A percentile compares a stretch with the other conserved stretches of the same genome.
Evolutionary conservation across 805 yeast species (phyloP).

Genomic region (Candida chauliodis): DNA sequence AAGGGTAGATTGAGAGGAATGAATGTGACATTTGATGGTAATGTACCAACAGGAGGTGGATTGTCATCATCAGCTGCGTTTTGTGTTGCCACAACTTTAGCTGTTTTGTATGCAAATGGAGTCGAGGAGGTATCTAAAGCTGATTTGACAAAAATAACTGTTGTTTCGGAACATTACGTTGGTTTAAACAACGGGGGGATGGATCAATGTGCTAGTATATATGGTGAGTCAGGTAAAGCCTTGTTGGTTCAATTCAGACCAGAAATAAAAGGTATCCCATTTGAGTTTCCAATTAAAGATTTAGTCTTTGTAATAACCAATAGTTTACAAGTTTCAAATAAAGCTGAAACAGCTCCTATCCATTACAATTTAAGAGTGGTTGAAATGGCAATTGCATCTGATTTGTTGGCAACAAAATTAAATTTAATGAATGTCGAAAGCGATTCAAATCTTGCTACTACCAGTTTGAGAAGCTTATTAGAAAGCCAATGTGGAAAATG

Average conservation of each 20-base stretch:
- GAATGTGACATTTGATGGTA: slow-evolving; percentile 54
- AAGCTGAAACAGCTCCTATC: slow-evolving; percentile 65
- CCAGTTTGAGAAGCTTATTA: slow-evolving; percentile 63
- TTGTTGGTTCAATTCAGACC: slow-evolving; percentile 62
- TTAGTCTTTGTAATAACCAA: slow-evolving; percentile 61
- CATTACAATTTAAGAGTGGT: slow-evolving; percentile 71
- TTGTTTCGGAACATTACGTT: slow-evolving; percentile 63
- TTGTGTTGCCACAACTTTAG: slow-evolving; percentile 60
- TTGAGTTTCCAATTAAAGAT: slow-evolving; percentile 48
- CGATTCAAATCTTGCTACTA: slow-evolving; percentile 52
- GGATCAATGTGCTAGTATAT: slow-evolving; percentile 73
- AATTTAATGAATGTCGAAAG: slow-evolving; percentile 37
- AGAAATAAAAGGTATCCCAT: slow-evolving; percentile 48
- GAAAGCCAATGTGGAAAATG: slow-evolving; percentile 45
- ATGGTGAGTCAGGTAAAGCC: slow-evolving; percentile 57
- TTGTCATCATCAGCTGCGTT: slow-evolving; percentile 71
- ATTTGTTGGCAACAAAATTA: slow-evolving; percentile 48
- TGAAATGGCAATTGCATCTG: slow-evolving; percentile 67
- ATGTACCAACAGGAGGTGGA: slow-evolving; percentile 72
- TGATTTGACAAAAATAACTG: slow-evolving; percentile 57
- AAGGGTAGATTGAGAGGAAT: slow-evolving; percentile 44
- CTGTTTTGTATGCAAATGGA: slow-evolving; percentile 53
- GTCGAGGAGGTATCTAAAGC: slow-evolving; percentile 40
- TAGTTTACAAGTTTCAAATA: slow-evolving; percentile 59
- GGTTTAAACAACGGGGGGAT: slow-evolving; percentile 79